Evolutionary conservation across 2,329 filamentous ascomycete species (phyloP).

Genomic region (Aureobasidium sp.): DNA sequence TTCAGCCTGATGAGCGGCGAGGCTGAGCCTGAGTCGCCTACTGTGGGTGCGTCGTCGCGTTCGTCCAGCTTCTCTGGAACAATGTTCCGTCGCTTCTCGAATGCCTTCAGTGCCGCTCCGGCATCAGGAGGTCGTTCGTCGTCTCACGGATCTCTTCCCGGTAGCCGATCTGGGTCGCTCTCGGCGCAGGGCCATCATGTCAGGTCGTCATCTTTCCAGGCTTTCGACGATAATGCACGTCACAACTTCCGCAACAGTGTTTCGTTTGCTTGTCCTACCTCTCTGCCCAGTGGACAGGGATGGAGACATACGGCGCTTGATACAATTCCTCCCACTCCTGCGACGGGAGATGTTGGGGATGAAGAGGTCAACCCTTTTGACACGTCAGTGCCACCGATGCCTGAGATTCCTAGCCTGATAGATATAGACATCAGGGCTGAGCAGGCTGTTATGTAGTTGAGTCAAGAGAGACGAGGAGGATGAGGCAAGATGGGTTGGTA

Average conservation of each 20-base stretch:
- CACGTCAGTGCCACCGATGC: conserved; percentile 17
- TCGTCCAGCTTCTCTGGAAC: conserved; percentile 21
- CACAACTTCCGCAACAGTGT: conserved; percentile 29
- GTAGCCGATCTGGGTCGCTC: not conserved
- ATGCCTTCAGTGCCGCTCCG: conserved; percentile 19
- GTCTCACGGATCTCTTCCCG: conserved; percentile 9
- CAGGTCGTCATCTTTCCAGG: not conserved
- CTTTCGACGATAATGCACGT: conserved; percentile 23
- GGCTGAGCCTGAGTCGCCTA: not conserved
- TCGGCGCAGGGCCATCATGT: not conserved
- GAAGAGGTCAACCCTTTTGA: conserved; percentile 31
- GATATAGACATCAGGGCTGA: not conserved
- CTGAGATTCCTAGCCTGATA: conserved; percentile 1
- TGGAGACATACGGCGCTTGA: conserved; percentile 23
- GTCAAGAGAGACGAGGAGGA: no score
- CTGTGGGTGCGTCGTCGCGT: conserved; percentile 16
- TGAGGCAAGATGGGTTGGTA: not conserved
- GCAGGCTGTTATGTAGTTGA: conserved; percentile 1
- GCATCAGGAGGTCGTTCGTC: conserved; percentile 15
- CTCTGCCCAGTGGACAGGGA: conserved; percentile 22
- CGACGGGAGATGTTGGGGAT: conserved; percentile 16
- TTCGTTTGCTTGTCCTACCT: conserved; percentile 30
- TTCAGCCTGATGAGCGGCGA: conserved; percentile 33
- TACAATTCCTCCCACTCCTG: conserved; percentile 34
- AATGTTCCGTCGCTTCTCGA: conserved; percentile 26